These are phyloP conservation scores for Tephrocybe sp. DNA, from an alignment of 768 basidiomycete species.

Conservation along the genomic window DNA sequence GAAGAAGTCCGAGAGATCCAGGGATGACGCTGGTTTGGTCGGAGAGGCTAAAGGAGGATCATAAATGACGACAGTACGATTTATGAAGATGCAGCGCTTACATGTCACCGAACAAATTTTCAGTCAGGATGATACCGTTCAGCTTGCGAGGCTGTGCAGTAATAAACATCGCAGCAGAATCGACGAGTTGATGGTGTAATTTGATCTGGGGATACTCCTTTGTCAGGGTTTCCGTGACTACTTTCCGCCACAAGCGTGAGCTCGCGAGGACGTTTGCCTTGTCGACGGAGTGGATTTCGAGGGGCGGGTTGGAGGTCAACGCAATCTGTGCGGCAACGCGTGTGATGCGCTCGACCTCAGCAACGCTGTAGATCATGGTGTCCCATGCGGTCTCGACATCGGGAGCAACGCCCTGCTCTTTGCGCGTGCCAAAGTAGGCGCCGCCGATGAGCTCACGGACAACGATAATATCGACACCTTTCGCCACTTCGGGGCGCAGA, in stretches of 20 bases:
- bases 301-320: constrained; percentile 75
- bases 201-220: constrained; percentile 87
- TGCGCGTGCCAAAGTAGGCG: constrained; percentile 90
- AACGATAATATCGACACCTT: constrained; percentile 89
- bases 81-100: constrained; percentile 40
- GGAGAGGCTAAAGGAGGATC: constrained; percentile 63
- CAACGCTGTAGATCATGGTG: constrained; percentile 88
- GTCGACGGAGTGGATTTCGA: constrained; percentile 91
- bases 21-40: constrained; percentile 98
- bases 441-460: constrained; percentile 96
- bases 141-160: constrained; percentile 87
- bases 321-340: constrained; percentile 95
- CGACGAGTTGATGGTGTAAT: constrained; percentile 91
- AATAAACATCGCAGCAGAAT: constrained; percentile 95
- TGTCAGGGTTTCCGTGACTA: constrained; percentile 81
- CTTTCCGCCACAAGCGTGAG: constrained; percentile 92
- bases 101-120: constrained; percentile 98
- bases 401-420: constrained; percentile 76
- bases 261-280: constrained; percentile 98
- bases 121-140: constrained; percentile 93
- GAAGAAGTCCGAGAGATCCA: constrained; percentile 93
- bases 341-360: constrained; percentile 92
- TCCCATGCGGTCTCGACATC: constrained; percentile 81
- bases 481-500: constrained; percentile 80
- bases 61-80: neutral